phyloP scores from a whole-genome alignment of 257 asterid genomes.

The Forsythia viridissima region DNA sequence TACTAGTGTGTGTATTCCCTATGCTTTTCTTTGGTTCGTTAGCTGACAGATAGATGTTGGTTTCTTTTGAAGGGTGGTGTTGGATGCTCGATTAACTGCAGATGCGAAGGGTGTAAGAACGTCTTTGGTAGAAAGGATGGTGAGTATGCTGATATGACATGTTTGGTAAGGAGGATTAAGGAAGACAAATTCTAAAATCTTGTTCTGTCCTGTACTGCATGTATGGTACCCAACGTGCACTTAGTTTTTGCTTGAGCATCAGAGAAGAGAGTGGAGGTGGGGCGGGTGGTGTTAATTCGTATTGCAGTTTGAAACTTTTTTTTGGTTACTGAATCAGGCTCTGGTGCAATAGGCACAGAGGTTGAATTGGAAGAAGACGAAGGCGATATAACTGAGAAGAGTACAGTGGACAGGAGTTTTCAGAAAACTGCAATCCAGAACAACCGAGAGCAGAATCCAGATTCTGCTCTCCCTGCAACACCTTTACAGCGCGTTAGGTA shows the following conservation, averaged over 20 bases:
- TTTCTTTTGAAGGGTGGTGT: conserved; percentile 51
- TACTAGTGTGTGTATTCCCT: neutral
- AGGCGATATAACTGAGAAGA: conserved; percentile 36
- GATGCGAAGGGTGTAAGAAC: conserved; percentile 67
- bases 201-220: neutral
- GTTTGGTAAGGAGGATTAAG: neutral
- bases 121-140: conserved; percentile 63
- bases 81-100: conserved; percentile 68
- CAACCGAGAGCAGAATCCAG: conserved; percentile 40
- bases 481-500: conserved; percentile 63
- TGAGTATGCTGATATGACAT: conserved; percentile 28
- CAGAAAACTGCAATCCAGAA: conserved; percentile 36
- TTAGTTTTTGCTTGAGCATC: neutral
- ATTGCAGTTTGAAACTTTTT: conserved; percentile 9
- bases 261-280: neutral
- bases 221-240: neutral
- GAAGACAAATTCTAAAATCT: neutral
- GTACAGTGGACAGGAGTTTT: conserved; percentile 28
- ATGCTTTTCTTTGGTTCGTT: neutral
- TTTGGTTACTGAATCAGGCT: conserved; percentile 38
- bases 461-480: conserved; percentile 55
- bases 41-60: conserved; percentile 17
- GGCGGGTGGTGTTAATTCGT: neutral
- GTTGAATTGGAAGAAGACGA: conserved; percentile 61
- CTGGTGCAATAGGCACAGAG: conserved; percentile 38